Evolutionary conservation across 192 early-diverging fungal genomes (phyloP).

Genomic region (Spizellomyces sp.): DNA sequence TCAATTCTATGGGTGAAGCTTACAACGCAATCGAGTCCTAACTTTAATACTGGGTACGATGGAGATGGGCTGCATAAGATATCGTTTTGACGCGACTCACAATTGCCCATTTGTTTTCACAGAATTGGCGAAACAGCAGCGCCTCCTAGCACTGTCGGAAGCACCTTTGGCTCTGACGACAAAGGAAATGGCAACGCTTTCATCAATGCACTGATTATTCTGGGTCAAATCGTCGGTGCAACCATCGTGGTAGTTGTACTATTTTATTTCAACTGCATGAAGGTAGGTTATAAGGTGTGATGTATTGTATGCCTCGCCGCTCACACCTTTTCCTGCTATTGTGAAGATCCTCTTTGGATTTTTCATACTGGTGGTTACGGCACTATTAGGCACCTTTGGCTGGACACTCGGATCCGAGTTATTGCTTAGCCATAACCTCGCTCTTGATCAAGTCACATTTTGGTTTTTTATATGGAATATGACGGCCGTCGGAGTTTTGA

Average conservation of each 20-base stretch:
- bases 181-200: slow-evolving; percentile 32
- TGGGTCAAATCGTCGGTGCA: slow-evolving; percentile 76
- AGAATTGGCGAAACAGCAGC: slow-evolving; percentile 10
- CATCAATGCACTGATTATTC: slow-evolving; percentile 68
- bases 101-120: neutral
- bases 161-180: slow-evolving; percentile 24
- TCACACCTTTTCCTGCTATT: neutral
- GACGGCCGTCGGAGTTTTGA: slow-evolving; percentile 63
- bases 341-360: slow-evolving; percentile 69
- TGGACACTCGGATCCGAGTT: slow-evolving; percentile 58
- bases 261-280: slow-evolving; percentile 77
- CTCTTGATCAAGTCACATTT: slow-evolving; percentile 76
- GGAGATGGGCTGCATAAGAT: neutral
- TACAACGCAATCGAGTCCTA: slow-evolving; percentile 43
- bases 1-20: slow-evolving; percentile 86
- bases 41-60: slow-evolving; percentile 51
- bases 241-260: slow-evolving; percentile 75
- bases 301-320: neutral
- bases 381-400: slow-evolving; percentile 76
- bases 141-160: slow-evolving; percentile 15
- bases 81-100: neutral
- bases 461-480: slow-evolving; percentile 82
- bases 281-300: slow-evolving; percentile 43
- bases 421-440: slow-evolving; percentile 44
- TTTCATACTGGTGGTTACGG: slow-evolving; percentile 71